Evolutionary conservation across 768 basidiomycete genomes (phyloP), one percentile per base, ranked within the genome.

Genomic region (Mycena sanguinolenta): DNA sequence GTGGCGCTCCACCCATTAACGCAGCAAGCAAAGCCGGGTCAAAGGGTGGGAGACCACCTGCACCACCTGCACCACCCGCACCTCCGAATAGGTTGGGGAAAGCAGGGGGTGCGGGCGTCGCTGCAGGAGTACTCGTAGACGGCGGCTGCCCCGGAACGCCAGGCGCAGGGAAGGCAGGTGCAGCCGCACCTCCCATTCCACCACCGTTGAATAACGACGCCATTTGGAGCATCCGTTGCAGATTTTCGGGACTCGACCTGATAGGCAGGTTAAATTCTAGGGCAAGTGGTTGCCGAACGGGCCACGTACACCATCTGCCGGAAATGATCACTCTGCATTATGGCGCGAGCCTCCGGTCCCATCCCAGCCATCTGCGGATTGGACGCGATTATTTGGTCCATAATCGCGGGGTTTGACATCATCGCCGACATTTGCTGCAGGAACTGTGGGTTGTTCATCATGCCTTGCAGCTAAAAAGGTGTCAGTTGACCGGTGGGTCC

Each of bases 361-460:
- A 96, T 92, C 0, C 83, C 78, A 32, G 88, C 82, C 75, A 93
- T 83, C 74, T 95, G 90, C 0, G 97, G 96, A 79, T 95, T 94
- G 61, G 88, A 87, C 0, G 91, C 87, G 72, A 97, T 91, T 75
- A 97, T 84, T 79, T 96, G 91, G 65, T 99, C 97, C 60, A 98
- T 82, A 57, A 98, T 84, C n/a, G 89, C 90, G 0, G 97, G 97
- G 75, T 97, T 93, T 9, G 91, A 89, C 90, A 99, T 92, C 80
- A 96, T 87, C 17, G 84, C 77, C 10, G 92, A 89, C 94, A 99
- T 97, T 80, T 96, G 94, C 71, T 94, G 89, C 46, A 96, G 79
- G 74, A 97, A 96, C 71, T 94, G 87, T 2, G 94, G 94, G 21
- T 89, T 91, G 76, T 92, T 90, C 86, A 98, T 88, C 93, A 98